Conservation (phyloP, 257 asterid genomes). For the Petunia axillaris region DNA sequence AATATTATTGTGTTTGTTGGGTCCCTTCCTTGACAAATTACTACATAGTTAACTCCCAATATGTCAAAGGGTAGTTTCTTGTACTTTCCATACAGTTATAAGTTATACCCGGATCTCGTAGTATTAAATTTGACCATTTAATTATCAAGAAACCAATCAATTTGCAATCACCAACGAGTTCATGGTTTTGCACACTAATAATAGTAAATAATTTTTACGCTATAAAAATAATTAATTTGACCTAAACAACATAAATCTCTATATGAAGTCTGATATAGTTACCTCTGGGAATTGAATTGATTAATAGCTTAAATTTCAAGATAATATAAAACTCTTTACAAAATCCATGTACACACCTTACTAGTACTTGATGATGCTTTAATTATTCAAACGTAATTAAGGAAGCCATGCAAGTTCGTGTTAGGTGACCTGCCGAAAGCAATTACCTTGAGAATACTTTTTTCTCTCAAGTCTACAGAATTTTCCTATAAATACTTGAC, state of each 20-base stretch:
- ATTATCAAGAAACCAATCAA: neutral
- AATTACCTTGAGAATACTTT: slow-evolving; percentile 20
- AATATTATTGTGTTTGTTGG: slow-evolving; percentile 5
- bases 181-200: neutral
- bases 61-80: neutral
- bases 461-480: neutral
- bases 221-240: neutral
- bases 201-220: neutral
- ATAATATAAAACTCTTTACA: too few species aligned
- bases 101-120: neutral
- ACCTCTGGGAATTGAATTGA: neutral
- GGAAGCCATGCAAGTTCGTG: slow-evolving; percentile 43
- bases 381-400: neutral
- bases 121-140: neutral
- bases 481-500: slow-evolving; percentile 45
- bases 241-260: neutral
- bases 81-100: neutral
- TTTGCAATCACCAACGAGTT: neutral
- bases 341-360: too few species aligned
- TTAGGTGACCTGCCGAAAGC: slow-evolving; percentile 66
- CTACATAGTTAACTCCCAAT: neutral
- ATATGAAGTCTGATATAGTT: too few species aligned
- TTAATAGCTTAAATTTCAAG: too few species aligned
- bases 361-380: neutral
- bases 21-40: neutral